phyloP scores from a whole-genome alignment of 2,329 filamentous ascomycete genomes.

The Ophiostoma sp. region DNA sequence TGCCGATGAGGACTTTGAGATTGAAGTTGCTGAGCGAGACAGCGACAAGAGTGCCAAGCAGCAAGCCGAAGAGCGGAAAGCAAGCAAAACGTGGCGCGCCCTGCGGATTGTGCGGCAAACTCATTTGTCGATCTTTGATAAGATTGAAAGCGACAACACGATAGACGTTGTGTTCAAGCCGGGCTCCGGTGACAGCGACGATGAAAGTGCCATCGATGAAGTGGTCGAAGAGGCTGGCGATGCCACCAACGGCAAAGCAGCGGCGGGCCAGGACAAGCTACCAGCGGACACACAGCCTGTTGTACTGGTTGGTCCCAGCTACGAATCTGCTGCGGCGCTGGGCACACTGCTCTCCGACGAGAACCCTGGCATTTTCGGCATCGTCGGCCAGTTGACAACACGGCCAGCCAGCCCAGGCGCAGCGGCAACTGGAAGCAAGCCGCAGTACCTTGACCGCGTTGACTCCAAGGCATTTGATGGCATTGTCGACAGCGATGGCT shows the following conservation, averaged over 20 bases:
- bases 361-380: constrained; percentile 60
- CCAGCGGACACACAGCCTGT: constrained; percentile 51
- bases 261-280: constrained; percentile 28
- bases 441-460: constrained; percentile 44
- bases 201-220: constrained; percentile 59
- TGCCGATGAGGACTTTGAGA: constrained; percentile 73
- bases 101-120: constrained; percentile 71
- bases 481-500: constrained; percentile 54
- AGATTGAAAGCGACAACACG: constrained; percentile 76
- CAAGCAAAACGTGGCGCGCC: constrained; percentile 86
- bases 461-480: constrained; percentile 50
- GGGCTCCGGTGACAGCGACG: constrained; percentile 53
- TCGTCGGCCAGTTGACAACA: constrained; percentile 51
- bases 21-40: constrained; percentile 67
- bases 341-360: constrained; percentile 57
- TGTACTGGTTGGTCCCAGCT: constrained; percentile 61
- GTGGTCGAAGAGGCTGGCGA: constrained; percentile 25
- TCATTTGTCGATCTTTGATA: constrained; percentile 74
- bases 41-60: constrained; percentile 45
- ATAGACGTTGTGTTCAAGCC: constrained; percentile 49
- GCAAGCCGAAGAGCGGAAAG: constrained; percentile 61
- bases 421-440: constrained; percentile 26
- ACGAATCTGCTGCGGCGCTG: constrained; percentile 58
- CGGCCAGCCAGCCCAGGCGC: constrained; percentile 36
- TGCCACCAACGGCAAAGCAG: constrained; percentile 26